A percentile compares a stretch with the other conserved stretches of the same genome.
These are phyloP conservation scores for Pythium biforme DNA, from an alignment of 352 stramenopile genomes.

Conservation along the genomic window DNA sequence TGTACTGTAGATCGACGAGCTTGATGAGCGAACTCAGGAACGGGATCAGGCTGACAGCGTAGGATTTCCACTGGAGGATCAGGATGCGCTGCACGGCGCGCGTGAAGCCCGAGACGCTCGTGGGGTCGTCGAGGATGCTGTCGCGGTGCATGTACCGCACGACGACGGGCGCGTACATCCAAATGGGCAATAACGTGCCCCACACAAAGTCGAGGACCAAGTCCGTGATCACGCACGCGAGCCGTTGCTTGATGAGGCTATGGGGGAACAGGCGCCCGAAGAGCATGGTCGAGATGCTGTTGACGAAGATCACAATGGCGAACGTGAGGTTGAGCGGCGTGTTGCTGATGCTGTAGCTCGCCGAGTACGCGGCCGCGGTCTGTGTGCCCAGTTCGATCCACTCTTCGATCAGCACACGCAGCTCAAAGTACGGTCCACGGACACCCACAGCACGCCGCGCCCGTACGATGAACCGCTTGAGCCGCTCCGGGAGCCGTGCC, in stretches of 20 bases:
- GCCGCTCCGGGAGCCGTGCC: neutral
- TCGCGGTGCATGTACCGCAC: neutral
- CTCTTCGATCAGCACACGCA: slow-evolving; percentile 7
- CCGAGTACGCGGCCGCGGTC: slow-evolving; percentile 6
- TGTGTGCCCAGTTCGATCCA: slow-evolving; percentile 6
- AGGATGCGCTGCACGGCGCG: slow-evolving; percentile 15
- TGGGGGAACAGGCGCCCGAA: neutral
- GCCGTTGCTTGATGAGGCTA: slow-evolving; percentile 5
- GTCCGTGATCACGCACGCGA: slow-evolving; percentile 10
- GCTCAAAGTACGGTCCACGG: slow-evolving; percentile 22
- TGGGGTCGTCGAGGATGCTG: neutral
- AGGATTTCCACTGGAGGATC: slow-evolving; percentile 5
- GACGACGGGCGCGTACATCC: slow-evolving; percentile 24
- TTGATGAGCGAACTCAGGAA: slow-evolving; percentile 16
- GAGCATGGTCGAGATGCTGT: slow-evolving; percentile 3
- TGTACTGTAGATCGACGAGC: slow-evolving; percentile 5
- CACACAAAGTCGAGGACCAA: slow-evolving; percentile 16
- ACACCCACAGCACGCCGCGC: slow-evolving; percentile 6
- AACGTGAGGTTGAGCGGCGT: slow-evolving; percentile 12
- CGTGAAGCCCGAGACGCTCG: neutral
- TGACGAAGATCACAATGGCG: slow-evolving; percentile 18
- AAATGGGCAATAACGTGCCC: slow-evolving; percentile 15
- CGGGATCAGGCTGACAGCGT: slow-evolving; percentile 16
- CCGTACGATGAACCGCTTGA: neutral
- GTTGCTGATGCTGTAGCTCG: slow-evolving; percentile 23